phyloP scores from a whole-genome alignment of 768 basidiomycete species.

The Hydnum rufescens region DNA sequence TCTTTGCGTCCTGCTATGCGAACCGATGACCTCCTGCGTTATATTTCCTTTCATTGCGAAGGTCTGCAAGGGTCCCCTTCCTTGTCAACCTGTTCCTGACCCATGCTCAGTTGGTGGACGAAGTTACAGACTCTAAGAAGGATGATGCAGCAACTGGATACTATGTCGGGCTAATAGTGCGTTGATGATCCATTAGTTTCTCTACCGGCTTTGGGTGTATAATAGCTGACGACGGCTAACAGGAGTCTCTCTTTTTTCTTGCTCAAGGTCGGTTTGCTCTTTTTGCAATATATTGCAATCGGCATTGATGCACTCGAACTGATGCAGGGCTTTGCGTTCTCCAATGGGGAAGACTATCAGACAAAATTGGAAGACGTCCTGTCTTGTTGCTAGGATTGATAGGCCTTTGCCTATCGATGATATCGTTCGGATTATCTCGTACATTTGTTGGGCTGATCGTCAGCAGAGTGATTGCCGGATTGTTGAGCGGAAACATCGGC shows the following conservation, averaged over 20 bases:
- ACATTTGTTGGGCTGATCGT: conserved; percentile 9
- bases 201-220: too few species aligned
- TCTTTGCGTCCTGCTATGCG: background rate
- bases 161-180: conserved; percentile 10
- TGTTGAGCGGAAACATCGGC: conserved; percentile 10
- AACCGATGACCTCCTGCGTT: conserved; percentile 4
- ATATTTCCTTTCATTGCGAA: conserved; percentile 10
- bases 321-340: background rate
- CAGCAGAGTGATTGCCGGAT: conserved; percentile 7
- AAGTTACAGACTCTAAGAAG: conserved; percentile 5
- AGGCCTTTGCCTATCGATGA: conserved; percentile 8
- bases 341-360: conserved; percentile 12
- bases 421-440: conserved; percentile 11
- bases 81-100: background rate
- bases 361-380: conserved; percentile 13
- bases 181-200: too few species aligned
- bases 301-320: background rate
- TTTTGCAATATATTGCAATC: background rate
- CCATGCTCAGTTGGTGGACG: conserved; percentile 3
- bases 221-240: background rate
- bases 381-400: conserved; percentile 10
- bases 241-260: conserved; percentile 5
- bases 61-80: background rate
- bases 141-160: conserved; percentile 10
- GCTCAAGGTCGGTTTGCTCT: background rate